These are phyloP conservation scores for Phytophthora idaei DNA, from an alignment of 352 stramenopile species.

Conservation along the genomic window DNA sequence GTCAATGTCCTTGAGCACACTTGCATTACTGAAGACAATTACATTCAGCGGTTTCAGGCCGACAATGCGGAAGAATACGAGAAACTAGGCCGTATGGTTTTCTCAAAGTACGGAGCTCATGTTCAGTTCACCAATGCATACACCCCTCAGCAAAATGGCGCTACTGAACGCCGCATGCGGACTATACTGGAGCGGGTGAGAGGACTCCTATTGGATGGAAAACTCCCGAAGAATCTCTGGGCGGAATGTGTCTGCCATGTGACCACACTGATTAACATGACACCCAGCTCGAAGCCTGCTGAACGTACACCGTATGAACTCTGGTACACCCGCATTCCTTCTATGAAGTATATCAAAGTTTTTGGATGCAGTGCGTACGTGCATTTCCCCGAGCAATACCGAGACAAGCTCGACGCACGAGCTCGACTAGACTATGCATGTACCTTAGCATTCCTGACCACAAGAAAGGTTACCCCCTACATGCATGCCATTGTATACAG, in stretches of 20 bases:
- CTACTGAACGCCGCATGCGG: neutral
- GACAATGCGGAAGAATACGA: neutral
- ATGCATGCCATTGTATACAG: no score
- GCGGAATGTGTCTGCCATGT: neutral
- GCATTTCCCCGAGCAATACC: no score
- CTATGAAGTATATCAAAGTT: no score
- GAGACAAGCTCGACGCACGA: no score
- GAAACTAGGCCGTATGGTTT: neutral
- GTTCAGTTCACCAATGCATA: neutral
- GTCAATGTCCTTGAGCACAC: neutral
- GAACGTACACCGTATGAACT: no score
- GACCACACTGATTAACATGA: neutral
- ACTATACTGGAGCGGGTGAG: no score
- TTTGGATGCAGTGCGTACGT: no score
- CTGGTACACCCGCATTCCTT: no score
- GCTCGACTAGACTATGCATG: no score
- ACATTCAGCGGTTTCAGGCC: neutral
- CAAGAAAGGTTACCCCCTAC: no score
- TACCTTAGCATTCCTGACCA: no score
- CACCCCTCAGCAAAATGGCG: neutral
- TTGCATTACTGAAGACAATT: neutral
- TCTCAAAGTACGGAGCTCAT: neutral
- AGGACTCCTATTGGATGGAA: no score
- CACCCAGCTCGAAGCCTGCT: neutral
- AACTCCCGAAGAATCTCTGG: neutral